phyloP scores from a whole-genome alignment of 768 basidiomycete species.

The Trametes maxima region DNA sequence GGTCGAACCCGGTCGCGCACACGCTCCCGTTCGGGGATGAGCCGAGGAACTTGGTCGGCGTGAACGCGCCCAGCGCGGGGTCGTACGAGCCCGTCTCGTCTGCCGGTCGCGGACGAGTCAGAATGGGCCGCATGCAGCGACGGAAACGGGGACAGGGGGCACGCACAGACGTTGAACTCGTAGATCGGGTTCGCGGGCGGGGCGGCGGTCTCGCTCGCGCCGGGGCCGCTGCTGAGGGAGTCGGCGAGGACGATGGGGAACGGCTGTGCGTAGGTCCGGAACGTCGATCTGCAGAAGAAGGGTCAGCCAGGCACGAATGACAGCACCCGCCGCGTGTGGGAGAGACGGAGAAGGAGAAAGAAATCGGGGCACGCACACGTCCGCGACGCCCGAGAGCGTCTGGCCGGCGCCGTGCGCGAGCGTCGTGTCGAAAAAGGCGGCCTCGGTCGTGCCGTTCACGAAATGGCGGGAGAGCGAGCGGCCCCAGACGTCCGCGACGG shows the following conservation, averaged over 20 bases:
- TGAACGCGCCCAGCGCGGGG: constrained; percentile 69
- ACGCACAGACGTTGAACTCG: constrained; percentile 30
- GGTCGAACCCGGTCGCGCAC: constrained; percentile 78
- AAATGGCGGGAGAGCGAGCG: constrained; percentile 76
- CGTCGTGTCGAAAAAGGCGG: constrained; percentile 61
- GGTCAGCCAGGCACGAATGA: background rate
- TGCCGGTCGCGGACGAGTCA: constrained; percentile 46
- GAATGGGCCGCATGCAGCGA: background rate
- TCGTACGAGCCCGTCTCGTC: constrained; percentile 77
- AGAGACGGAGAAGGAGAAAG: no score
- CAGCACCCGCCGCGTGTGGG: background rate
- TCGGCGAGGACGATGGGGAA: constrained; percentile 70
- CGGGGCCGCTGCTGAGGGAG: constrained; percentile 48
- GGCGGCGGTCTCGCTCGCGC: constrained; percentile 64
- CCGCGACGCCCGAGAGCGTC: constrained; percentile 61
- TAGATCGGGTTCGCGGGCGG: constrained; percentile 36
- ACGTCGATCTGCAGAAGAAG: constrained; percentile 45
- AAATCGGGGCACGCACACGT: constrained; percentile 25
- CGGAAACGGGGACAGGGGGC: background rate
- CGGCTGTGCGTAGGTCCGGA: constrained; percentile 52
- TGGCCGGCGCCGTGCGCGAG: constrained; percentile 73
- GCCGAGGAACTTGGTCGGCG: constrained; percentile 63
- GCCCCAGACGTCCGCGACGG: constrained; percentile 61
- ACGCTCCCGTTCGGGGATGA: constrained; percentile 54
- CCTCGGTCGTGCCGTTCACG: constrained; percentile 59